Evolutionary conservation across 345 rosid genomes (phyloP).

Genomic region (Gossypium arboreum): DNA sequence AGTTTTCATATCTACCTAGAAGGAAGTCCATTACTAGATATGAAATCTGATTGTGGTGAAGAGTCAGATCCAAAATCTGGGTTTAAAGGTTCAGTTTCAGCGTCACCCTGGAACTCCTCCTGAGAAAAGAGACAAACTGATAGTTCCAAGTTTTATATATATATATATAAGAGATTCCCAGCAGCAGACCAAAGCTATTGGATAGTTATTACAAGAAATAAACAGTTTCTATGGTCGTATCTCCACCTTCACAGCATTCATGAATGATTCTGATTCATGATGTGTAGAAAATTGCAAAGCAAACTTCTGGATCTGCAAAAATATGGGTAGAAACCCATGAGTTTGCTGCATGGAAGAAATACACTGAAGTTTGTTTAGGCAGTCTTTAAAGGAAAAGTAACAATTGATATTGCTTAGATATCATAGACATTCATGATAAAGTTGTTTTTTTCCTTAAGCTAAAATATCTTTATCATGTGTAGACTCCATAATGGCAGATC

Average conservation of each 20-base stretch:
- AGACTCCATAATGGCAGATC: background rate
- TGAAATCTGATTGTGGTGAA: conserved; percentile 43
- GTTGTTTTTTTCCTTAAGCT: background rate
- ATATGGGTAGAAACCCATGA: conserved; percentile 8
- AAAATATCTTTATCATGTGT: background rate
- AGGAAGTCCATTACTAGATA: conserved; percentile 26
- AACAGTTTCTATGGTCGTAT: conserved; percentile 12
- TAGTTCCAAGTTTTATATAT: background rate
- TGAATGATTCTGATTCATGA: conserved; percentile 54
- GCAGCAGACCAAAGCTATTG: background rate
- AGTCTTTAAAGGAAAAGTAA: background rate
- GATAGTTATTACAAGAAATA: background rate
- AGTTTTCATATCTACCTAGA: conserved; percentile 39
- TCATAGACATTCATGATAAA: background rate
- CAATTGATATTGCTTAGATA: background rate
- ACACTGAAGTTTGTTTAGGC: background rate
- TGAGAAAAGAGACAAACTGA: conserved; percentile 26
- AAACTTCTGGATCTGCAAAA: conserved; percentile 79
- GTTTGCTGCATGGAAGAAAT: background rate
- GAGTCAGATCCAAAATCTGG: conserved; percentile 41
- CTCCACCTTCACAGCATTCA: conserved; percentile 51
- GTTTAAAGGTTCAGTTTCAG: conserved; percentile 32
- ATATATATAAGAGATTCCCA: background rate
- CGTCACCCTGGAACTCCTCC: conserved; percentile 39
- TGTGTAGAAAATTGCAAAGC: conserved; percentile 56